phyloP scores from a whole-genome alignment of 2,329 filamentous ascomycete species.

The Phialophora verrucosa region DNA sequence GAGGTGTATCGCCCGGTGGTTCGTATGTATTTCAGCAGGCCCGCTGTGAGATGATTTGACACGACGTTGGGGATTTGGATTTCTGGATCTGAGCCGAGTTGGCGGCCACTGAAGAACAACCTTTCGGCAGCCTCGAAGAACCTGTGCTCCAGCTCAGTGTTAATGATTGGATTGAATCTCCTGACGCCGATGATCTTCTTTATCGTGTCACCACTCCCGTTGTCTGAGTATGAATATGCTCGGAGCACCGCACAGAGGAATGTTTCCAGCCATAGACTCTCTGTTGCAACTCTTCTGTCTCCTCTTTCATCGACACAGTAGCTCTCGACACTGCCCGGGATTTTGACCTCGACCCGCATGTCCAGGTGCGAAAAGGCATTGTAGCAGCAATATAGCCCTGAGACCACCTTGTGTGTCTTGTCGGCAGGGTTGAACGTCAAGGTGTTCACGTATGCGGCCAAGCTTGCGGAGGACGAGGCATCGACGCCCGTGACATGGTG shows the following conservation, averaged over 20 bases:
- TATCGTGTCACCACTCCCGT: slow-evolving; percentile 91
- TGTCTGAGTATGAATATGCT: slow-evolving; percentile 95
- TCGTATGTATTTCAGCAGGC: slow-evolving; percentile 90
- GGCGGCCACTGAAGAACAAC: slow-evolving; percentile 93
- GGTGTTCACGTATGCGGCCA: slow-evolving; percentile 98
- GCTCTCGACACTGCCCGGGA: slow-evolving; percentile 93
- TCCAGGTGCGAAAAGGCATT: slow-evolving; percentile 98
- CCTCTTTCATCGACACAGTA: slow-evolving; percentile 97
- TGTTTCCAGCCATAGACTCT: slow-evolving; percentile 95
- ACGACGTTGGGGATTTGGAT: slow-evolving; percentile 97
- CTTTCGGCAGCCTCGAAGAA: slow-evolving; percentile 94
- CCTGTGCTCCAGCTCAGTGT: slow-evolving; percentile 96
- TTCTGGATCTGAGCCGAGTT: slow-evolving; percentile 93
- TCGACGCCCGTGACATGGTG: slow-evolving; percentile 98
- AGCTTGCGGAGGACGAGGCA: slow-evolving; percentile 93
- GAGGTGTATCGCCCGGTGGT: slow-evolving; percentile 94
- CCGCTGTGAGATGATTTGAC: slow-evolving; percentile 93
- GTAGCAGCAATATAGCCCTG: slow-evolving; percentile 97
- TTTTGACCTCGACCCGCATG: slow-evolving; percentile 98
- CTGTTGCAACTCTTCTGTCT: slow-evolving; percentile 89
- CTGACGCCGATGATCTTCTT: slow-evolving; percentile 97
- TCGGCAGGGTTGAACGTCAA: slow-evolving; percentile 88
- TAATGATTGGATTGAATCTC: slow-evolving; percentile 96
- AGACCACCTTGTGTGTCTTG: slow-evolving; percentile 85
- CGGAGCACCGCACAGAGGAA: slow-evolving; percentile 94